Base-by-base conservation (phyloP, 108 stramenopile species). In the Bacterosira constricta region DNA sequence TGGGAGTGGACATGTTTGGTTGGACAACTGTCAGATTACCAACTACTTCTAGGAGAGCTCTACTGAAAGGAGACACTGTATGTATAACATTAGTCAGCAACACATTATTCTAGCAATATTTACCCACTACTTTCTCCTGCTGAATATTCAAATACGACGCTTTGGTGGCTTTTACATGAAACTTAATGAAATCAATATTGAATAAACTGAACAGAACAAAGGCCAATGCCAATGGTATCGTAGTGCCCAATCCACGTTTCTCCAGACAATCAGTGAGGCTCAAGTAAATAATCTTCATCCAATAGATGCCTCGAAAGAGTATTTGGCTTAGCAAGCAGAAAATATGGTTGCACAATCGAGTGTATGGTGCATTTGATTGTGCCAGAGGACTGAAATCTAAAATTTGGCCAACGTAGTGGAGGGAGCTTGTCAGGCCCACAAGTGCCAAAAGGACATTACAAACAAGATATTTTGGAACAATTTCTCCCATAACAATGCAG, bases 331-430 rank as follows among this genome's bases (percentile, higher is more conserved):
- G 8, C 52, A 77, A 42, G 51, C 71, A 72, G 6, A 77, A 31
- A 2, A 77, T 45, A 32, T 77, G 76, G 35, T 71, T 63, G 17
- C 15, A 34, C 50, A 77, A 37, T 31, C 76, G 62, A 4, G 63
- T 54, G 34, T 34, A 52, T 2, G 76, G 76, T n/a, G 44, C 42
- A 63, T 77, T 66, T 1, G 54, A 53, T 20, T 71, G 76, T 17
- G 71, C 13, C 4, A 65, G 20, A 2, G 76, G 76, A 29, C 76
- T 66, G 20, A 77, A 72, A 35, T 77, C 76, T 34, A 77, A 37
- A 25, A 77, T 77, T 21, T 71, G 69, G 0, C 63, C 63, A 17
- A 77, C 17, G 31, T 77, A 77, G 57, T 77, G 71, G 7, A 77
- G 46, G 26, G 63, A 42, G 38, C 61, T 63, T 13, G 76, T 77